A percentile compares a stretch with the other conserved stretches of the same genome.
These are phyloP conservation scores for Paramecium primaurelia DNA, from an alignment of 73 alveolate genomes.

Conservation along the genomic window DNA sequence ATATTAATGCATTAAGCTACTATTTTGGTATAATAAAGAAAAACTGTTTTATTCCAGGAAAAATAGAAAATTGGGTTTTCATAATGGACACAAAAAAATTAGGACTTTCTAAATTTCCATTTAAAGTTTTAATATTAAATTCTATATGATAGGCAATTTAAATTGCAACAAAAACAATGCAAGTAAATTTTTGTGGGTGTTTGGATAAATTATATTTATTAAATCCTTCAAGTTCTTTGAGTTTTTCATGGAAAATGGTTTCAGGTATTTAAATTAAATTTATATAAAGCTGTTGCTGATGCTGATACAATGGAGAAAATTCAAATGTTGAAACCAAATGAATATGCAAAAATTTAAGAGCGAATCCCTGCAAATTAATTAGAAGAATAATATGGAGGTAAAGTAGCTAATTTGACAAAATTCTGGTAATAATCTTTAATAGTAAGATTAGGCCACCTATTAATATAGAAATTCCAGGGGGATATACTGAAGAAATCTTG, in stretches of 20 bases:
- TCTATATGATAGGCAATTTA: constrained; percentile 34
- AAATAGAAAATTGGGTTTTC: constrained; percentile 62
- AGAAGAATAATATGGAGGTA: constrained; percentile 60
- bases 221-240: constrained; percentile 52
- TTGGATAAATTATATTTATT: constrained; percentile 48
- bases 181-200: constrained; percentile 58
- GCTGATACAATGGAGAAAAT: constrained; percentile 57
- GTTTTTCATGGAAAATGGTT: constrained; percentile 59
- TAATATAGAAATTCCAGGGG: constrained; percentile 45
- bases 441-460: constrained; percentile 22
- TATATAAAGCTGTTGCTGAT: constrained; percentile 37
- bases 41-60: constrained; percentile 50
- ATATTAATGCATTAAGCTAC: constrained; percentile 52
- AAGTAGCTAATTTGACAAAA: constrained; percentile 50
- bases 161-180: constrained; percentile 44
- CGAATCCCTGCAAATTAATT: constrained; percentile 55
- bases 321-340: constrained; percentile 49
- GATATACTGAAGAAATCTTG: constrained; percentile 33
- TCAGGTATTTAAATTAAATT: background rate
- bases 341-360: constrained; percentile 25
- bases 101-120: constrained; percentile 54
- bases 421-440: constrained; percentile 6
- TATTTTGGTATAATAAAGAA: constrained; percentile 39
- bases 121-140: background rate
- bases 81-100: constrained; percentile 55